Conservation (phyloP, 2,329 filamentous ascomycete species). For the Dothiorella sarmentorum region DNA sequence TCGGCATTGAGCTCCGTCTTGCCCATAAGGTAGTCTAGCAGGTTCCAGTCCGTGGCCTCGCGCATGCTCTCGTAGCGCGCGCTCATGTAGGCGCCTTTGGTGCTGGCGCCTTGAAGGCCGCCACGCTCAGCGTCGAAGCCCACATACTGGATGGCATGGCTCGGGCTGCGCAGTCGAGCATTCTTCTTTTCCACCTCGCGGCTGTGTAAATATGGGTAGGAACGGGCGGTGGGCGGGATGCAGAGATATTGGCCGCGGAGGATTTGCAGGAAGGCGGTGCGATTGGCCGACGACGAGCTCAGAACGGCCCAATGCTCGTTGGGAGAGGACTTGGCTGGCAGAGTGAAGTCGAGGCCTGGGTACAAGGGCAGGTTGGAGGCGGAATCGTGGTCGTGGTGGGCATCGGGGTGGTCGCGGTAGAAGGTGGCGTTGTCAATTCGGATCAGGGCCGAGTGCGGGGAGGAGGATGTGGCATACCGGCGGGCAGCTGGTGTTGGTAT, state of each 20-base stretch:
- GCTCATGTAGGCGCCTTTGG: slow-evolving; percentile 65
- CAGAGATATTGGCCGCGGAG: slow-evolving; percentile 73
- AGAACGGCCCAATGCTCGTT: slow-evolving; percentile 77
- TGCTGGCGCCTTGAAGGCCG: slow-evolving; percentile 52
- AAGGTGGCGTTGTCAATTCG: slow-evolving; percentile 77
- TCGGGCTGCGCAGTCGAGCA: slow-evolving; percentile 55
- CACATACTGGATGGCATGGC: slow-evolving; percentile 77
- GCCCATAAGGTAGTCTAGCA: slow-evolving; percentile 75
- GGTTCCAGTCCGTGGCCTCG: slow-evolving; percentile 82
- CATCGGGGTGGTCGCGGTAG: slow-evolving; percentile 67
- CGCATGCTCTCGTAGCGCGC: slow-evolving; percentile 85
- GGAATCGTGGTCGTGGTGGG: slow-evolving; percentile 37
- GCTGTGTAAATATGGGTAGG: slow-evolving; percentile 73
- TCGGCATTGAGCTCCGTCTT: slow-evolving; percentile 79
- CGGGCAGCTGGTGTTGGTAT: neutral
- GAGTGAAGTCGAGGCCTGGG: slow-evolving; percentile 63
- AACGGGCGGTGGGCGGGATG: slow-evolving; percentile 69
- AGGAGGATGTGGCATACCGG: neutral
- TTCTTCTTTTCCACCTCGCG: slow-evolving; percentile 54
- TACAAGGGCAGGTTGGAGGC: slow-evolving; percentile 68
- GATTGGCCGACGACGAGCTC: slow-evolving; percentile 72
- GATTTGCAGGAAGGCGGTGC: slow-evolving; percentile 78
- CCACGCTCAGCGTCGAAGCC: slow-evolving; percentile 77
- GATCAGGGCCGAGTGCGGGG: slow-evolving; percentile 41
- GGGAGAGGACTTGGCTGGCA: slow-evolving; percentile 55